Conservation (phyloP, 768 basidiomycete species). For the Macrolepiota fuliginosa region DNA sequence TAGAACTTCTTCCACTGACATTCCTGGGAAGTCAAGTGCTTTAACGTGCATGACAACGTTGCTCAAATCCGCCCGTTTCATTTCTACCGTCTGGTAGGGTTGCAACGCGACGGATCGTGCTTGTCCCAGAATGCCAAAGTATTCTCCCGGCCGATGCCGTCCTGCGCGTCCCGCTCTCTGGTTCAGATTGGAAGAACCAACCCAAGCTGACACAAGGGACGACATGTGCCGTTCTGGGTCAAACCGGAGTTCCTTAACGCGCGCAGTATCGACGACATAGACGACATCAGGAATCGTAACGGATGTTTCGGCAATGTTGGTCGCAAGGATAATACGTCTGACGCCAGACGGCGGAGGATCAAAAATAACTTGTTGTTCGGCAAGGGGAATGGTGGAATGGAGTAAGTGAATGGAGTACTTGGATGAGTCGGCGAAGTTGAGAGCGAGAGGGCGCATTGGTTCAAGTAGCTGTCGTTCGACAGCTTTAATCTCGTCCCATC, state of each 20-base stretch:
- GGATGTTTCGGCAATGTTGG: constrained; percentile 95
- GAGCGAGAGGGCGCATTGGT: constrained; percentile 45
- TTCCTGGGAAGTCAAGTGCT: constrained; percentile 82
- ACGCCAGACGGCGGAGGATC: constrained; percentile 75
- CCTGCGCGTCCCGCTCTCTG: constrained; percentile 93
- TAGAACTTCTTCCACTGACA: constrained; percentile 86
- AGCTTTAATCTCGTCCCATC: constrained; percentile 85
- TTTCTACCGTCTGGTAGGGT: constrained; percentile 89
- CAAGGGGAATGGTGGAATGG: constrained; percentile 86
- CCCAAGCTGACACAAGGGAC: constrained; percentile 87
- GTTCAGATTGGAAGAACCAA: constrained; percentile 85
- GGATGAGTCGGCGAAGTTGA: constrained; percentile 57
- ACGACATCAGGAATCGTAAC: constrained; percentile 95
- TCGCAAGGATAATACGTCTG: constrained; percentile 87
- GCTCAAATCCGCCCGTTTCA: constrained; percentile 87
- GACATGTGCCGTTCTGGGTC: constrained; percentile 89
- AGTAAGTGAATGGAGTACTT: constrained; percentile 75
- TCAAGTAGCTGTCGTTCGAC: constrained; percentile 64
- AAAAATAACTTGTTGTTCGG: constrained; percentile 89
- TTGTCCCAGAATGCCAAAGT: constrained; percentile 79
- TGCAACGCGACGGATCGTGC: constrained; percentile 57
- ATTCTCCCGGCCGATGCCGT: constrained; percentile 86
- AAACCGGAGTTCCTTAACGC: constrained; percentile 86
- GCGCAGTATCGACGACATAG: constrained; percentile 88
- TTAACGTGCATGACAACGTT: constrained; percentile 98